Base-by-base conservation (phyloP, 768 basidiomycete genomes). In the Podaxis carcinomalis region DNA sequence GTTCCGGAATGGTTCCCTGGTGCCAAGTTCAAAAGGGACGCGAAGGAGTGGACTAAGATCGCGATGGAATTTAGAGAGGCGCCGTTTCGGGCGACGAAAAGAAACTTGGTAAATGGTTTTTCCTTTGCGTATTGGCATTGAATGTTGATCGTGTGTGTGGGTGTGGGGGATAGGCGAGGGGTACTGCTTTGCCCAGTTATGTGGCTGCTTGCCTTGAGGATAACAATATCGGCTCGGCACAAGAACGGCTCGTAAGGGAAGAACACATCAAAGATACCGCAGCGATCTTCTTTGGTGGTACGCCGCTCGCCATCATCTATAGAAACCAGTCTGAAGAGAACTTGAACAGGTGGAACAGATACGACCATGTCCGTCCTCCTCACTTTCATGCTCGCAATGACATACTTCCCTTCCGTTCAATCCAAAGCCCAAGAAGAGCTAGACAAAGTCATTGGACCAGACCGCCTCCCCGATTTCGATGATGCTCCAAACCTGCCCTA, bases 1-100 rank as follows among this genome's bases (percentile, higher is more conserved):
- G 62, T 86, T 3, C 85, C 85, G 0, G 62, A 67, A 44, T 87
- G 83, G 84, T 68, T 82, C 35, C 85, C 85, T 5, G 86, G 85
- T 11, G 78, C 82, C 0, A 74, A 74, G 0, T 87, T 85, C 75
- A 76, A 80, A 67, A 73, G 73, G 14, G 77, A 81, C 52, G 83
- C 83, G 0, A 66, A 39, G 3, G 61, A 63, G 3, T 85, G 83
- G 84, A 69, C 68, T 11, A 67, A 66, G 46, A 63, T 69, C 7
- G 68, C 73, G 11, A 50, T 68, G 14, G 66, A 72, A 11, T 74
- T 78, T 71, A 63, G 71, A 32, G 69, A 76, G 10, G 64, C 68
- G 21, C 79, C 80, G 0, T 80, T 69, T 42, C 52, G 28, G 2
- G 64, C 62, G 14, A 62, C 64, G 13, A 58, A 69, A 37, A 68